Conservation (phyloP, 257 asterid genomes). For the Eucommia ulmoides region DNA sequence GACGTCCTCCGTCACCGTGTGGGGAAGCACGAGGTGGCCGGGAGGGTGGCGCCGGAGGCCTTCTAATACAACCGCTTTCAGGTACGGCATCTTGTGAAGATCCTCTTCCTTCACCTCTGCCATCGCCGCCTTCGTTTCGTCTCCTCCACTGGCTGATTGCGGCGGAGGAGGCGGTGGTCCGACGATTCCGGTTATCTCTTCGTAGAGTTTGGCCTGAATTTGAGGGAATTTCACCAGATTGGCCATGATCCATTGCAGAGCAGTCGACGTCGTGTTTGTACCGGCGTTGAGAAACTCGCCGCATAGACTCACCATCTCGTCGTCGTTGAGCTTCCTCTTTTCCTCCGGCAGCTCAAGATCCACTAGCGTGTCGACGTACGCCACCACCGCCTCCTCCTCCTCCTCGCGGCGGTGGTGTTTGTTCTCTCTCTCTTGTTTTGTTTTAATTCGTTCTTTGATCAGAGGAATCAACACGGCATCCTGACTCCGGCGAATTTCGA, state of each 20-base stretch:
- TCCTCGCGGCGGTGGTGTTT: not conserved
- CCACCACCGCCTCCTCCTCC: not conserved
- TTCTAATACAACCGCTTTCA: not conserved
- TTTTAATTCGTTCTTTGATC: not conserved
- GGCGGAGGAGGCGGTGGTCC: not conserved
- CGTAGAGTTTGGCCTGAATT: not conserved
- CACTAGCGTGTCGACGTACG: not conserved
- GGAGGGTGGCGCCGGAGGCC: not conserved
- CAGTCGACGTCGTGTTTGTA: not conserved
- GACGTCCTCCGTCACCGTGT: not conserved
- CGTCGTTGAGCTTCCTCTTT: constrained; percentile 2
- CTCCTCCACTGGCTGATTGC: not conserved
- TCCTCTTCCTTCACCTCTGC: not conserved
- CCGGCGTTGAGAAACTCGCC: not conserved
- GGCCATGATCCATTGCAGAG: constrained; percentile 1
- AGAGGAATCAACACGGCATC: not conserved
- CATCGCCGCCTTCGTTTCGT: not conserved
- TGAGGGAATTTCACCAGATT: not conserved
- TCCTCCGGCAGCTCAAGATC: not conserved
- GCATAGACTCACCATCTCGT: not conserved
- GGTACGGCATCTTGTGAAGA: not conserved
- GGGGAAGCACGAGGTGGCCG: not conserved
- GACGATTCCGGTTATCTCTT: not conserved
- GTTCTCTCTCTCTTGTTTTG: not conserved
- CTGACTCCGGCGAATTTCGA: not conserved